Evolutionary conservation across 2,329 filamentous ascomycete species (phyloP), one percentile per base, ranked within the genome.

Genomic region (Pseudocercospora crystallina): DNA sequence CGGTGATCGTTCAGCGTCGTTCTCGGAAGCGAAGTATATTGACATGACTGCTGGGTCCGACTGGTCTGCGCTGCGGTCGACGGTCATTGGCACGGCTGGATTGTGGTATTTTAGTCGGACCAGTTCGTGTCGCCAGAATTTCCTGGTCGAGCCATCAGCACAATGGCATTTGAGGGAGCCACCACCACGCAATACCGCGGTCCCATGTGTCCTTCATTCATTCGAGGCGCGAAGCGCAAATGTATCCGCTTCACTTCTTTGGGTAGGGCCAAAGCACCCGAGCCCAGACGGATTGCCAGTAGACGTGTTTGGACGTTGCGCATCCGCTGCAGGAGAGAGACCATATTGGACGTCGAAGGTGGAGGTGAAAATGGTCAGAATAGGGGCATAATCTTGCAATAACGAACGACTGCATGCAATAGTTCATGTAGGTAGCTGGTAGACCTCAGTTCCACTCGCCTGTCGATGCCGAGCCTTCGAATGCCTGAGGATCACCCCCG

Each of bases 101-200:
- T 99, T 99, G 79, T 95, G 87, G 76, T 85, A 99, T 79, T 99
- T 96, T 60, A 99, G 78, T 50, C 89, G 83, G 15, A 89, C 89
- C 41, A 97, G 84, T 68, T 84, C 86, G 54, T 85, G 77, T 58
- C 81, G 83, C 89, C 90, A 96, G 80, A 99, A 96, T 75, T 89
- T 89, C 65, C 91, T 95, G 59, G 36, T 8, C 8, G 20, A 11
- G 5, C 10, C 30, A 20, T 53, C 36, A 49, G 15, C 31, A 53
- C 68, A 65, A 43, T 69, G 66, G 46, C 66, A 42, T 58, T 41
- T 26, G 20, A 26, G 20, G 46, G 51, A 61, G 29, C 26, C 26
- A 20, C 10, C 7, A 37, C 32, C 39, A 29, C 15, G 29, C 20
- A 31, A 14, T 77, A 91, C 88, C 82, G 83, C 51, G 87, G 79